Conservation (phyloP, 441 rosid genomes). For the Raphanus hybrid region DNA sequence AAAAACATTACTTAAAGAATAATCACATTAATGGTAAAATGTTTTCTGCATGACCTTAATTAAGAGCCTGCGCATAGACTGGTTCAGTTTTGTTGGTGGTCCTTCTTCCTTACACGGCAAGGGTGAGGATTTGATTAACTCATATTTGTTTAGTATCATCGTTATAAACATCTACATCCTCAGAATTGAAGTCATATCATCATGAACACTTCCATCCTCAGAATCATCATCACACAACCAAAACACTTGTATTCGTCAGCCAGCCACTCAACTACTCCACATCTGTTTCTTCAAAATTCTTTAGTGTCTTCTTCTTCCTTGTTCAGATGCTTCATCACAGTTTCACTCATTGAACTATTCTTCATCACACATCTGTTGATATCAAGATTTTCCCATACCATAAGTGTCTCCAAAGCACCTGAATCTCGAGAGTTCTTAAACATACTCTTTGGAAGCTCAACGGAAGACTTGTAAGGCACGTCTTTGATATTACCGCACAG, state of each 20-base stretch:
- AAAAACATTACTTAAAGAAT: background rate
- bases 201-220: background rate
- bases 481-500: background rate
- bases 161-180: no score
- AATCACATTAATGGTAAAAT: background rate
- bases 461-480: slow-evolving; percentile 4
- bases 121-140: background rate
- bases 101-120: no score
- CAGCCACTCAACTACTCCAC: background rate
- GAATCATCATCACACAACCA: background rate
- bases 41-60: no score
- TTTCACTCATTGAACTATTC: background rate
- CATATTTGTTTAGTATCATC: background rate
- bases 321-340: background rate
- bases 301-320: background rate
- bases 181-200: no score
- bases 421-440: no score
- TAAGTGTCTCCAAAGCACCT: no score
- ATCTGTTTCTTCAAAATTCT: background rate
- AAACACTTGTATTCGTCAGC: background rate
- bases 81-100: no score
- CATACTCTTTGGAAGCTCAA: slow-evolving; percentile 8
- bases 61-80: no score
- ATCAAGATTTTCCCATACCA: background rate
- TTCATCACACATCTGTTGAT: no score